Evolutionary conservation across 208 protist species (phyloP).

Genomic region (Wallacemonas sp.): DNA sequence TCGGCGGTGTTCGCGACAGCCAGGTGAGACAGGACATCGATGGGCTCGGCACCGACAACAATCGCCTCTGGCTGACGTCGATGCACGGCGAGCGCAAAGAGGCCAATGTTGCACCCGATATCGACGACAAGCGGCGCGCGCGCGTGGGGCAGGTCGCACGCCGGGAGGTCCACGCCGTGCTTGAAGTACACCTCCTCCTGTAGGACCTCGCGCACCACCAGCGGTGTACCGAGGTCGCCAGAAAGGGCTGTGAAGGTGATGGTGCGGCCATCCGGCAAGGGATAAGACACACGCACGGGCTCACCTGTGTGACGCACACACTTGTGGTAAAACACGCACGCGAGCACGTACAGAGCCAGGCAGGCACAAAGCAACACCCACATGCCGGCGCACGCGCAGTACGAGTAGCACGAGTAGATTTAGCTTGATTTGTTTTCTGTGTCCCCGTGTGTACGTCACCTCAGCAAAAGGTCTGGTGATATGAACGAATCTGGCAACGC

Average conservation of each 20-base stretch:
- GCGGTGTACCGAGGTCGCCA: constrained; percentile 33
- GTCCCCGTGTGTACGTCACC: too few species aligned
- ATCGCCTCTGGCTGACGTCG: constrained; percentile 22
- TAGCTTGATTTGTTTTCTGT: too few species aligned
- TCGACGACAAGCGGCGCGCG: constrained; percentile 37
- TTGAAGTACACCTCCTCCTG: constrained; percentile 31
- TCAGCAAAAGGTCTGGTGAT: too few species aligned
- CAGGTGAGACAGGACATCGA: constrained; percentile 21
- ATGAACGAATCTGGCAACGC: too few species aligned
- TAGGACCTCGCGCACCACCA: constrained; percentile 47
- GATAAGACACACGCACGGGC: neutral
- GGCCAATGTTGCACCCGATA: constrained; percentile 47
- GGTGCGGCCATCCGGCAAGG: neutral
- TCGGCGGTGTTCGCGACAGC: constrained; percentile 24
- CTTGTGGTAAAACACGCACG: constrained; percentile 19
- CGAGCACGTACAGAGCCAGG: constrained; percentile 6
- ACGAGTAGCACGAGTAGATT: too few species aligned
- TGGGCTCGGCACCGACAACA: constrained; percentile 43
- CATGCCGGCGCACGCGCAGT: neutral
- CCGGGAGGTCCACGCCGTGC: constrained; percentile 28
- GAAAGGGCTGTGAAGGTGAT: constrained; percentile 23
- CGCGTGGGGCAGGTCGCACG: neutral
- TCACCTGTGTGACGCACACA: constrained; percentile 20
- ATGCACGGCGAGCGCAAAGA: constrained; percentile 34
- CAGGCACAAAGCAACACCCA: neutral